Conservation (phyloP, 345 rosid species). For the Barbarea vulgaris region DNA sequence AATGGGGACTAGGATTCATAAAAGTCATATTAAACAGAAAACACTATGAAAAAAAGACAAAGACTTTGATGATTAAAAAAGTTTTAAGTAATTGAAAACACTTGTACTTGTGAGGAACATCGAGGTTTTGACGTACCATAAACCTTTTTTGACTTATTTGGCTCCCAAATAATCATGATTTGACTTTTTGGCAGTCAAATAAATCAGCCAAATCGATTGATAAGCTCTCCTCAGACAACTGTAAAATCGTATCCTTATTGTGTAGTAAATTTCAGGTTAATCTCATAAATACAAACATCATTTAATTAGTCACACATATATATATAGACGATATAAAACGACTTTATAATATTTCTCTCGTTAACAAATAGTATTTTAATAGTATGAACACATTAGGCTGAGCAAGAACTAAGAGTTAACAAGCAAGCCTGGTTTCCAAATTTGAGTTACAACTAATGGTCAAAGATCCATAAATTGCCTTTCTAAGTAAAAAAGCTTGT, state of each 20-base stretch:
- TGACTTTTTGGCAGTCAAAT: slow-evolving; percentile 49
- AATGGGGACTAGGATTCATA: slow-evolving; percentile 3
- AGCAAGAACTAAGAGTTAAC: background rate
- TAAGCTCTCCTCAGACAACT: background rate
- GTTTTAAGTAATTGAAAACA: slow-evolving; percentile 18
- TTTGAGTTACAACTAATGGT: background rate
- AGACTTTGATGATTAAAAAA: slow-evolving; percentile 26
- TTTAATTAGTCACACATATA: background rate
- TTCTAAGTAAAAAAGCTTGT: background rate
- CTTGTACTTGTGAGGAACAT: slow-evolving; percentile 38
- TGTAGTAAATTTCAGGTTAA: background rate
- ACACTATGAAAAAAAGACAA: slow-evolving; percentile 11
- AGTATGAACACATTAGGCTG: background rate
- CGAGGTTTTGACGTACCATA: slow-evolving; percentile 46
- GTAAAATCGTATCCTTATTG: background rate
- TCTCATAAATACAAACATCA: background rate
- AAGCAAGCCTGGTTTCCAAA: background rate
- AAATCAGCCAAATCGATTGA: slow-evolving; percentile 37
- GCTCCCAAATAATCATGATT: slow-evolving; percentile 43
- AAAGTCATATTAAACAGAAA: slow-evolving; percentile 21
- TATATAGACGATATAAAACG: background rate
- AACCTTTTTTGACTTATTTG: slow-evolving; percentile 40
- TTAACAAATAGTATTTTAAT: too few species aligned
- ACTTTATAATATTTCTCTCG: background rate
- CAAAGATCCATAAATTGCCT: slow-evolving; percentile 1